Conservation (phyloP, 164 flowering plant genomes). For the Vitis labrusca region DNA sequence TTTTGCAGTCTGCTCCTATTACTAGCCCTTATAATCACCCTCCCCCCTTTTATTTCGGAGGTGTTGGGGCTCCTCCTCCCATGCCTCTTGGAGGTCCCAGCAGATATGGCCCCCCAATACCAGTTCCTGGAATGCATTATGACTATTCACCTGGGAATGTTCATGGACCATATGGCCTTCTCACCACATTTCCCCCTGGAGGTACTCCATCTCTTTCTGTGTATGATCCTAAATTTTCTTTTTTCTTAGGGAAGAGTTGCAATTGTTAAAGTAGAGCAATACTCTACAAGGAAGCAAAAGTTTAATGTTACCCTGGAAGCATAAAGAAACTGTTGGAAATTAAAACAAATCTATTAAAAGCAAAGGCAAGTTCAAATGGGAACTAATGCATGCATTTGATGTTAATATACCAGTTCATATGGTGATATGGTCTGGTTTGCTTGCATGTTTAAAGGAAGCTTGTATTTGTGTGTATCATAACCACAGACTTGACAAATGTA, state of each 20-base stretch:
- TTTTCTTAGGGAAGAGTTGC: background rate
- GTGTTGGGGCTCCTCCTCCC: conserved; percentile 34
- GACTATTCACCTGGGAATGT: conserved; percentile 29
- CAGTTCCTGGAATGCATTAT: conserved; percentile 30
- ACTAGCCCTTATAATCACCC: conserved; percentile 29
- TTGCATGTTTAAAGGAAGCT: background rate
- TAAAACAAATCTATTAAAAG: background rate
- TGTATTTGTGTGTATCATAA: background rate
- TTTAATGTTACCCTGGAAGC: no score
- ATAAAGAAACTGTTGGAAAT: no score
- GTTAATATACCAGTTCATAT: background rate
- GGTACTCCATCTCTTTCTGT: conserved; percentile 25
- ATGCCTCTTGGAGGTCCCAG: conserved; percentile 31
- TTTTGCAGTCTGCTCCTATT: conserved; percentile 23
- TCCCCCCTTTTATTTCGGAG: conserved; percentile 43
- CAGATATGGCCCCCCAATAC: conserved; percentile 33
- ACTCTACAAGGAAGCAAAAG: no score
- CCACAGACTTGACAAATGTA: background rate
- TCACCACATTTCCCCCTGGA: conserved; percentile 33
- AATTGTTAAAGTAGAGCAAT: background rate
- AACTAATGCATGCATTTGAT: background rate
- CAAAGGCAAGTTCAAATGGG: background rate
- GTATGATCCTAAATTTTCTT: background rate
- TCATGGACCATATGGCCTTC: conserved; percentile 33
- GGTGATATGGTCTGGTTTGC: background rate